Conservation (phyloP, 1,284 basidiomycete species). For the Trichosporon sp. region DNA sequence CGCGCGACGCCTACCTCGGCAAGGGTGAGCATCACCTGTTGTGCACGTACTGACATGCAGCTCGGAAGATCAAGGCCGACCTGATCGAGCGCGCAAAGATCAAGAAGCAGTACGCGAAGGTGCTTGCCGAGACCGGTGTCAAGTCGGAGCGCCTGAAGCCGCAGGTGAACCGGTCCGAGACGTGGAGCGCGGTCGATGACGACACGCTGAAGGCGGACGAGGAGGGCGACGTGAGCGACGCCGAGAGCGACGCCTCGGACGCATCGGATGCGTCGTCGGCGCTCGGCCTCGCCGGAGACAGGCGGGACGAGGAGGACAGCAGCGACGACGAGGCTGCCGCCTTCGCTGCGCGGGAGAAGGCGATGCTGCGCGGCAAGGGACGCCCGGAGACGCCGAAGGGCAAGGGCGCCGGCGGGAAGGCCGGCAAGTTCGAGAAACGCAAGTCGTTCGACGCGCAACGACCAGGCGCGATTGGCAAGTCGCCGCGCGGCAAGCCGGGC, state of each 20-base stretch:
- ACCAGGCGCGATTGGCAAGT: constrained; percentile 1
- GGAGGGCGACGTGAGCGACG: not conserved
- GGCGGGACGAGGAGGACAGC: not conserved
- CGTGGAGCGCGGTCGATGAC: not conserved
- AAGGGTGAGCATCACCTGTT: constrained; percentile 35
- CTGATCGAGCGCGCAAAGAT: constrained; percentile 55
- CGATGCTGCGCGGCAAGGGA: not conserved
- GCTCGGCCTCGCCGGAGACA: constrained; percentile 4
- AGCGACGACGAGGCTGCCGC: constrained; percentile 12
- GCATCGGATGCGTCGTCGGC: constrained; percentile 7
- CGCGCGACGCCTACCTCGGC: constrained; percentile 50
- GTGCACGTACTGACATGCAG: constrained; percentile 26
- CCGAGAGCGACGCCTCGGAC: constrained; percentile 1
- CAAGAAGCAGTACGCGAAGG: constrained; percentile 54
- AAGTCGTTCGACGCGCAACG: not conserved
- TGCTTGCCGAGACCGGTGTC: constrained; percentile 38
- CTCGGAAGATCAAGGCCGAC: constrained; percentile 54
- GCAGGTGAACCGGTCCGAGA: not conserved
- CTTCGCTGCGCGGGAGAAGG: constrained; percentile 5
- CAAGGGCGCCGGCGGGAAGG: not conserved
- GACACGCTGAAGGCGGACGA: constrained; percentile 11
- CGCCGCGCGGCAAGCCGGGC: not conserved
- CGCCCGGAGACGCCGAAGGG: not conserved
- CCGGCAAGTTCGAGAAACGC: constrained; percentile 7
- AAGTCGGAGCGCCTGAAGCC: not conserved